Conservation (phyloP, 805 yeast genomes). For the Zygosaccharomyces rouxii region DNA sequence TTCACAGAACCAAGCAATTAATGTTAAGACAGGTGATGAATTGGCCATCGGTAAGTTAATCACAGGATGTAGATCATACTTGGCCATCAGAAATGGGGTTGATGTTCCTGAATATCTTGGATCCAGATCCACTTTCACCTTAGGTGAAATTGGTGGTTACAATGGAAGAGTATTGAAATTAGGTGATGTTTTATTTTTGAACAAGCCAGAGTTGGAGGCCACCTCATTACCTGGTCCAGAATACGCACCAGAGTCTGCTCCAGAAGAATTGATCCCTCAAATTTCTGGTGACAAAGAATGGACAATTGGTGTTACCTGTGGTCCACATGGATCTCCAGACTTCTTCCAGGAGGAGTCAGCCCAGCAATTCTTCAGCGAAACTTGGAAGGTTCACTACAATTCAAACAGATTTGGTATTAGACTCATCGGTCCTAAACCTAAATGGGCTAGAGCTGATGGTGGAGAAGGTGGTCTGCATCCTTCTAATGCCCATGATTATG, state of each 20-base stretch:
- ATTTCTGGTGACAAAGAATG: slow-evolving; percentile 43
- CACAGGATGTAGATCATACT: slow-evolving; percentile 82
- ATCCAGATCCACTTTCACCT: slow-evolving; percentile 93
- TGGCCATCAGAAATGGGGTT: slow-evolving; percentile 88
- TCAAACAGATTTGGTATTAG: slow-evolving; percentile 96
- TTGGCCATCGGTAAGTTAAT: slow-evolving; percentile 75
- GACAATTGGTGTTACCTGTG: slow-evolving; percentile 91
- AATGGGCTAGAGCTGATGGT: slow-evolving; percentile 95
- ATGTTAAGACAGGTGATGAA: slow-evolving; percentile 68
- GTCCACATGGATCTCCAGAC: slow-evolving; percentile 98
- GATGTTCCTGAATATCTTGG: slow-evolving; percentile 93
- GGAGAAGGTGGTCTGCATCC: slow-evolving; percentile 99
- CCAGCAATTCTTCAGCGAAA: slow-evolving; percentile 64
- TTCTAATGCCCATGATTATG: slow-evolving; percentile 97
- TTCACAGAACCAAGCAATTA: slow-evolving; percentile 68
- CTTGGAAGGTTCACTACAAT: slow-evolving; percentile 95
- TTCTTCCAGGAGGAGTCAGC: slow-evolving; percentile 77
- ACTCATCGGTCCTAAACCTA: slow-evolving; percentile 90
- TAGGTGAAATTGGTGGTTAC: slow-evolving; percentile 89
- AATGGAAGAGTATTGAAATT: slow-evolving; percentile 87
- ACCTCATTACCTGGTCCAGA: slow-evolving; percentile 71
- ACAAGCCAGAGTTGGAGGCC: slow-evolving; percentile 65
- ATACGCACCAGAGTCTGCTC: slow-evolving; percentile 56
- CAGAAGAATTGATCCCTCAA: slow-evolving; percentile 40
- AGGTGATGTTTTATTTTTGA: slow-evolving; percentile 88